Percentiles rank a stretch among this genome's conserved stretches.
phyloP scores from a whole-genome alignment of 1,284 basidiomycete species.

The Hypsizygus ulmarius region DNA sequence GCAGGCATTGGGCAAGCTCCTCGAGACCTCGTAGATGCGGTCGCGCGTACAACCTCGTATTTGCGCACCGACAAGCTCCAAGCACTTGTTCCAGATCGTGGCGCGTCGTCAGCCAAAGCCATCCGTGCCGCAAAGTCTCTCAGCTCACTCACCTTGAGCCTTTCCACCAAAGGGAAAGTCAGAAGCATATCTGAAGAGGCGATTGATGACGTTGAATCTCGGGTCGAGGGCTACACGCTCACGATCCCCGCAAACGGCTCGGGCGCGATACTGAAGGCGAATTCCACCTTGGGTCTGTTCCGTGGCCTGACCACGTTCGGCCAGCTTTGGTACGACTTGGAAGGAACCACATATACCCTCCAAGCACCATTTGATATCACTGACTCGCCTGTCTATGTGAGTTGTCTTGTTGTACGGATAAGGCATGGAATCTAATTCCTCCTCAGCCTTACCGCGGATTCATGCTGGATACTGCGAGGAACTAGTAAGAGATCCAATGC shows the following conservation, averaged over 20 bases:
- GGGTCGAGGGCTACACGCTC: slow-evolving; percentile 64
- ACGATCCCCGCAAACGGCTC: slow-evolving; percentile 56
- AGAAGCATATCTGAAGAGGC: slow-evolving; percentile 50
- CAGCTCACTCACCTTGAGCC: slow-evolving; percentile 38
- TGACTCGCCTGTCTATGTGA: slow-evolving; percentile 60
- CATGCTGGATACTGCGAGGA: slow-evolving; percentile 62
- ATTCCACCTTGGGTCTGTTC: slow-evolving; percentile 68
- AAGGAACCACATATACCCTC: slow-evolving; percentile 47
- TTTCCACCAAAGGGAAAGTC: slow-evolving; percentile 31
- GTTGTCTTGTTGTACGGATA: slow-evolving; percentile 17
- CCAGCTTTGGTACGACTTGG: slow-evolving; percentile 66
- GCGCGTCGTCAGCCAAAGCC: slow-evolving; percentile 33
- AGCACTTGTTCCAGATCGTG: slow-evolving; percentile 48
- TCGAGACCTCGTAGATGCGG: slow-evolving; percentile 49
- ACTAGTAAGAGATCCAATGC: slow-evolving; percentile 27
- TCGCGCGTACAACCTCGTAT: slow-evolving; percentile 40
- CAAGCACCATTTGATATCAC: slow-evolving; percentile 51
- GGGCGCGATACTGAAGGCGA: slow-evolving; percentile 55
- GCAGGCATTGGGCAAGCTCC: slow-evolving; percentile 37
- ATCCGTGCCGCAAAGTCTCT: slow-evolving; percentile 28
- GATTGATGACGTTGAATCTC: slow-evolving; percentile 44
- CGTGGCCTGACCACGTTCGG: slow-evolving; percentile 76
- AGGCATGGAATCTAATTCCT: slow-evolving; percentile 10
- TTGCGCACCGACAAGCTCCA: slow-evolving; percentile 48
- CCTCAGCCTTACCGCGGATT: slow-evolving; percentile 71